Percentiles rank a stretch among this genome's conserved stretches.
phyloP scores from a whole-genome alignment of 106 monocot species.

The Narthecium ossifragum region DNA sequence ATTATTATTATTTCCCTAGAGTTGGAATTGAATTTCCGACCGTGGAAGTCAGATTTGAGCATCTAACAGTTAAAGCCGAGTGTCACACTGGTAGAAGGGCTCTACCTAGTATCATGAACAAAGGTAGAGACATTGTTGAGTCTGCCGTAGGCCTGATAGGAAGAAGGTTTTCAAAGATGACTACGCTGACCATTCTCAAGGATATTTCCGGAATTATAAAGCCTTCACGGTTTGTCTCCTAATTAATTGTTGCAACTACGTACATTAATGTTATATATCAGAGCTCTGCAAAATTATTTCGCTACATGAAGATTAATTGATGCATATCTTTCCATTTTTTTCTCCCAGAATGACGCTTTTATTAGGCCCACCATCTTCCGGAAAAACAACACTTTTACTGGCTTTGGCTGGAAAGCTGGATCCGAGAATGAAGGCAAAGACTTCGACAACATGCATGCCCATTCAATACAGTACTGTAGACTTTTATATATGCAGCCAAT shows the following conservation, averaged over 20 bases:
- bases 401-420: too few species aligned
- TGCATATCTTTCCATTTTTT: background rate
- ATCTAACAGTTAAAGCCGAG: constrained; percentile 39
- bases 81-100: constrained; percentile 56
- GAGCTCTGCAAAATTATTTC: too few species aligned
- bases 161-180: constrained; percentile 21
- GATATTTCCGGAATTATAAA: constrained; percentile 48
- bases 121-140: constrained; percentile 29
- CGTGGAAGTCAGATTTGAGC: constrained; percentile 54
- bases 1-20: constrained; percentile 9
- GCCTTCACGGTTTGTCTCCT: constrained; percentile 27
- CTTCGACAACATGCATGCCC: too few species aligned
- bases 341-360: too few species aligned
- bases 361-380: too few species aligned
- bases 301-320: too few species aligned
- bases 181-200: constrained; percentile 46
- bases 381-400: too few species aligned
- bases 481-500: background rate
- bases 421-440: background rate
- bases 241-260: background rate
- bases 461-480: too few species aligned
- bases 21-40: constrained; percentile 49
- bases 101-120: constrained; percentile 48
- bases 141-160: constrained; percentile 26
- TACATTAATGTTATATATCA: background rate